Conservation (phyloP, 345 rosid species). For the Moricandia moricandioides region DNA sequence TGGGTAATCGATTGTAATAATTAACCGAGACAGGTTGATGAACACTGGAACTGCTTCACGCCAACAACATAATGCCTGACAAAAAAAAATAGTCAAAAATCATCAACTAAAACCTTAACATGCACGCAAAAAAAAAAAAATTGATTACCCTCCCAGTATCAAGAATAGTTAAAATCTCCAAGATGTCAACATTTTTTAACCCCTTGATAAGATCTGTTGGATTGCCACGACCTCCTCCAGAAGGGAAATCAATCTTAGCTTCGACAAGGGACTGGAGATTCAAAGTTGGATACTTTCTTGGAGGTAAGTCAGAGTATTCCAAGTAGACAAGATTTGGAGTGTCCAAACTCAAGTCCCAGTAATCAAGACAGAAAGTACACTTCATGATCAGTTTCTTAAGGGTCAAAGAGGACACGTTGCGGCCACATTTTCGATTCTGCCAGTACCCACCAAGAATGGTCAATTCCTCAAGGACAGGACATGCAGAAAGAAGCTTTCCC, state of each 20-base stretch:
- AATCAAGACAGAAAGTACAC: neutral
- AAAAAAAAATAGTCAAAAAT: neutral
- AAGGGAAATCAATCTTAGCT: slow-evolving; percentile 7
- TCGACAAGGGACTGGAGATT: slow-evolving; percentile 12
- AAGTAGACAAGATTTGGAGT: neutral
- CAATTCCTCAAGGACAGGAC: slow-evolving; percentile 4
- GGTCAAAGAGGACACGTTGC: neutral
- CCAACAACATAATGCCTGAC: neutral
- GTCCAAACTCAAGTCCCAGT: neutral
- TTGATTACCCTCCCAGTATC: neutral
- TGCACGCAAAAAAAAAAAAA: too few species aligned
- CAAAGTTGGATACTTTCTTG: neutral
- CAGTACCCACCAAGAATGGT: neutral
- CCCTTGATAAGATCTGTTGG: slow-evolving; percentile 18
- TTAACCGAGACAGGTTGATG: neutral
- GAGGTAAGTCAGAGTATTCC: neutral
- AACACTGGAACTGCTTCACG: neutral
- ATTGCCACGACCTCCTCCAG: neutral
- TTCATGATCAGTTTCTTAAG: neutral
- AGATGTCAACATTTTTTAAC: slow-evolving; percentile 14
- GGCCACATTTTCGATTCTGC: neutral
- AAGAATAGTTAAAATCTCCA: neutral
- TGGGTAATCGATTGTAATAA: neutral
- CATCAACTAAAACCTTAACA: too few species aligned
- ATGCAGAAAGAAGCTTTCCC: slow-evolving; percentile 8